These are phyloP conservation scores for Colletotrichum sp. DNA, from an alignment of 2,329 filamentous ascomycete species.

Conservation along the genomic window DNA sequence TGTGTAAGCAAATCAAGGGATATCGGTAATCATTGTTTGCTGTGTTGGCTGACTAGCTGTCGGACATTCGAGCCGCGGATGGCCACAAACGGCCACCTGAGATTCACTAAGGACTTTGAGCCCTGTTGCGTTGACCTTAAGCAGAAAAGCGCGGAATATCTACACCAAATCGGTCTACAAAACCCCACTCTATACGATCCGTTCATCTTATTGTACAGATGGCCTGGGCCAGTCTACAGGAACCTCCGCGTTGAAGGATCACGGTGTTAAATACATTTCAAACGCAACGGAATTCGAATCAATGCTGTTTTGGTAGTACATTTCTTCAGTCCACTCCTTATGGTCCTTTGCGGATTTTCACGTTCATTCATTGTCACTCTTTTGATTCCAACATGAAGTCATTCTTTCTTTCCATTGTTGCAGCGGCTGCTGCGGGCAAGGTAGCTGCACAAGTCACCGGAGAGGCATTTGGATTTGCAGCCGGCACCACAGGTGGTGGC, in stretches of 20 bases:
- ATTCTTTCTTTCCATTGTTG: not conserved
- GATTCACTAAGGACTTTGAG: not conserved
- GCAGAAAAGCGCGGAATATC: not conserved
- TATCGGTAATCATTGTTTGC: not conserved
- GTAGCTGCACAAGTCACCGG: not conserved
- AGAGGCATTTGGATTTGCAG: not conserved
- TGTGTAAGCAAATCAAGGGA: not conserved
- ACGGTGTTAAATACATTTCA: not conserved
- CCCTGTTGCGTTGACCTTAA: not conserved
- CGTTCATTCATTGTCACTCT: not conserved
- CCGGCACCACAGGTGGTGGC: not conserved
- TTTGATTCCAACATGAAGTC: not conserved
- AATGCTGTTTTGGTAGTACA: not conserved
- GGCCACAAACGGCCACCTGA: not conserved
- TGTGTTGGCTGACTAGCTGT: not conserved
- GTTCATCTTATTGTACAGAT: not conserved
- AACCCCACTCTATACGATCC: not conserved
- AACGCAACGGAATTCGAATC: not conserved
- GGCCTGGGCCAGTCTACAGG: not conserved
- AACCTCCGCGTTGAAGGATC: not conserved
- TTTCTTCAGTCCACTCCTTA: not conserved
- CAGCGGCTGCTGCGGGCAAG: not conserved
- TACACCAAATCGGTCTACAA: not conserved
- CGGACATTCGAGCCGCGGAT: not conserved
- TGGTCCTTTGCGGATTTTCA: not conserved